phyloP scores from a whole-genome alignment of 495 filamentous ascomycete species.

The Neurospora sp. region DNA sequence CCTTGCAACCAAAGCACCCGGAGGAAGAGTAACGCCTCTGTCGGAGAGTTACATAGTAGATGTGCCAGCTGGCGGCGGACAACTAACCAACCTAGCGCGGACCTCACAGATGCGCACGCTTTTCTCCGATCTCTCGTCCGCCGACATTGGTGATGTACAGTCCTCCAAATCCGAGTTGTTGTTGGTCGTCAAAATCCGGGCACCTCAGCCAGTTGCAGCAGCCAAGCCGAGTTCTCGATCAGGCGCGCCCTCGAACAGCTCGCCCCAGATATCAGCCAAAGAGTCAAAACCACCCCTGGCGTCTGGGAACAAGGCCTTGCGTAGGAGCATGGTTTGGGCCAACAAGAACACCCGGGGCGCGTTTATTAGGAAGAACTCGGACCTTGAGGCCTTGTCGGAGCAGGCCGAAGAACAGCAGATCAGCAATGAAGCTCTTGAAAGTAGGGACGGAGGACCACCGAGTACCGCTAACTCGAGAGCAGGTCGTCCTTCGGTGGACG shows the following conservation, averaged over 20 bases:
- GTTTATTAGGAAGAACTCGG: constrained; percentile 35
- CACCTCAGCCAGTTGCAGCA: constrained; percentile 43
- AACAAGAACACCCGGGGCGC: constrained; percentile 40
- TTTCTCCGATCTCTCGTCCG: constrained; percentile 71
- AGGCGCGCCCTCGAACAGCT: constrained; percentile 25
- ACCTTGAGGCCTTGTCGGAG: constrained; percentile 40
- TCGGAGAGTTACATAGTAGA: constrained; percentile 79
- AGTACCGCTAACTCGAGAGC: constrained; percentile 46
- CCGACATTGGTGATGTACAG: constrained; percentile 72
- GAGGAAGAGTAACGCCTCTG: constrained; percentile 50
- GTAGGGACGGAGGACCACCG: constrained; percentile 38
- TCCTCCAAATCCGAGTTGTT: constrained; percentile 60
- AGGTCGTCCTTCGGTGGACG: constrained; percentile 35
- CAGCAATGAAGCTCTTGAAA: constrained; percentile 22
- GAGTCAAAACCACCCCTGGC: constrained; percentile 30
- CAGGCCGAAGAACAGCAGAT: constrained; percentile 28
- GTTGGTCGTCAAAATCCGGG: constrained; percentile 72
- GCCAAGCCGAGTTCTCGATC: constrained; percentile 37
- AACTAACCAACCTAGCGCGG: constrained; percentile 46
- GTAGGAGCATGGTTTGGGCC: constrained; percentile 80
- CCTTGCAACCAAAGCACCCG: constrained; percentile 58
- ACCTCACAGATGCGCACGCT: constrained; percentile 67
- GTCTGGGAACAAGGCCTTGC: constrained; percentile 46
- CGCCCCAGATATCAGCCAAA: constrained; percentile 28
- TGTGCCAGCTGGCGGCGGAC: constrained; percentile 60